Conservation (phyloP, 371 early-diverging fungal genomes). For the Paraphysoderma sedebokerense region DNA sequence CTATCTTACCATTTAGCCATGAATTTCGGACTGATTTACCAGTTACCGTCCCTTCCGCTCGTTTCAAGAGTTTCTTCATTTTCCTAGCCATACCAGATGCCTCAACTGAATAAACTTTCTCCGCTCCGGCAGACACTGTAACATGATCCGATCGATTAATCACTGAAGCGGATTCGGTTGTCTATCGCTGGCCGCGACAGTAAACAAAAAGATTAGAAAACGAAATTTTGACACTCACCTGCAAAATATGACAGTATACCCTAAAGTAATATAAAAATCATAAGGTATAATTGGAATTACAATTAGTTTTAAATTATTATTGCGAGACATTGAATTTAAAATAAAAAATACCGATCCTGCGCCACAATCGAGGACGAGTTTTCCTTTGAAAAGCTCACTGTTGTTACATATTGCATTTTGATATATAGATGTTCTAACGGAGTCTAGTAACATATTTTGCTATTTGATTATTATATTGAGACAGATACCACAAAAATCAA, state of each 20-base stretch:
- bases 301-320: too few relatives aligned
- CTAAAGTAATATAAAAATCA: constrained; percentile 18
- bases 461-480: constrained; percentile 10
- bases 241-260: constrained; percentile 92
- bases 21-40: constrained; percentile 37
- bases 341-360: constrained; percentile 42
- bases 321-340: background rate
- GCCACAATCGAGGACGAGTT: constrained; percentile 88
- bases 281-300: too few relatives aligned
- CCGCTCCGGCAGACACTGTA: background rate
- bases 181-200: too few relatives aligned
- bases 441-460: constrained; percentile 97
- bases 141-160: background rate
- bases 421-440: constrained; percentile 86
- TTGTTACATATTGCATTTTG: constrained; percentile 72
- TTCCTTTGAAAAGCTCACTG: constrained; percentile 37
- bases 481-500: background rate
- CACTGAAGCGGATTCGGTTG: background rate
- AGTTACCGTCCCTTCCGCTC: constrained; percentile 30
- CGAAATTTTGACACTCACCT: constrained; percentile 11
- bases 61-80: constrained; percentile 59
- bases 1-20: constrained; percentile 57
- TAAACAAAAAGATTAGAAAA: too few relatives aligned
- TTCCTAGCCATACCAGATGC: constrained; percentile 89
- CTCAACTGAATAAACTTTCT: constrained; percentile 37